Conservation (phyloP, 2,329 filamentous ascomycete genomes). For the Ophiostoma sp. region DNA sequence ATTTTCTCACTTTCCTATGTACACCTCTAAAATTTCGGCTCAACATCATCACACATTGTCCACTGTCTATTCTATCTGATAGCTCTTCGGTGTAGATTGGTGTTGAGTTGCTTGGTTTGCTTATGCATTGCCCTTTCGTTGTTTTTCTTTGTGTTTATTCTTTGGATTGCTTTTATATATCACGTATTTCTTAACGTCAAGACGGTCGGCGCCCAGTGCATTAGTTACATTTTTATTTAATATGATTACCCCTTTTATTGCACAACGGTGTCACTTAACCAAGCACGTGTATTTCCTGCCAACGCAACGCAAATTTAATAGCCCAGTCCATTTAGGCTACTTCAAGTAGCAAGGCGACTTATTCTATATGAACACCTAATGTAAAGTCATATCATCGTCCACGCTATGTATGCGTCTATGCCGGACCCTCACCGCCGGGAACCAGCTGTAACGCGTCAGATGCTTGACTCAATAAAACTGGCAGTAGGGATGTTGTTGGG, state of each 20-base stretch:
- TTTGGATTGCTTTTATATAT: background rate
- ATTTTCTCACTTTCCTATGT: background rate
- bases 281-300: background rate
- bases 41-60: too few relatives aligned
- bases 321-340: background rate
- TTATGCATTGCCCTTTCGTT: background rate
- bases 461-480: background rate
- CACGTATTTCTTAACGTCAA: background rate
- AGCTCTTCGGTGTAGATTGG: background rate
- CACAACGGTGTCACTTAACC: background rate
- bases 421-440: slow-evolving; percentile 68
- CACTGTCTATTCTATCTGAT: too few relatives aligned
- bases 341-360: background rate
- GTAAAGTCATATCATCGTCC: slow-evolving; percentile 3
- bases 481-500: background rate
- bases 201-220: background rate
- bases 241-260: background rate
- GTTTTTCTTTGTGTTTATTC: background rate
- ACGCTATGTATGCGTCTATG: slow-evolving; percentile 22
- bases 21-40: background rate
- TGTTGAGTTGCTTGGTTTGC: background rate
- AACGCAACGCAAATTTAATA: background rate
- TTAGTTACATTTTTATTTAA: background rate
- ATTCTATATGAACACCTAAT: background rate
- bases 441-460: slow-evolving; percentile 53